These are phyloP conservation scores for Petasospora rhodanensis DNA, from an alignment of 1,139 yeast species.

Conservation along the genomic window DNA sequence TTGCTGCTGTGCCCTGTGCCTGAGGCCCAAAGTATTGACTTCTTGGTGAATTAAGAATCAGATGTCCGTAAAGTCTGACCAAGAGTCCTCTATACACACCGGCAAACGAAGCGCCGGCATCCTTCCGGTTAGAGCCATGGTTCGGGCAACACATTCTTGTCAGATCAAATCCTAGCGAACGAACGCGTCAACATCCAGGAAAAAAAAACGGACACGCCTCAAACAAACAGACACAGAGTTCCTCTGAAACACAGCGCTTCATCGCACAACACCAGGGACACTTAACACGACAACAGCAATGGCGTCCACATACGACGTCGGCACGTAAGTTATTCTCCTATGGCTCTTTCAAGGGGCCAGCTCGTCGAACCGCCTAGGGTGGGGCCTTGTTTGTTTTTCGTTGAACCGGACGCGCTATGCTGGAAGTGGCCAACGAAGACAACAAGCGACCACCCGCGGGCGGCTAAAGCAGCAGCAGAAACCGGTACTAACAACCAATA, in stretches of 20 bases:
- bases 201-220: conserved; percentile 6
- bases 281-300: conserved; percentile 8
- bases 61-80: no score
- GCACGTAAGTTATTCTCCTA: conserved; percentile 25
- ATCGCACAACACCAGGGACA: background rate
- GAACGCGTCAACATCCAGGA: conserved; percentile 16
- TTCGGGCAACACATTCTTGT: conserved; percentile 13
- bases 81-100: no score
- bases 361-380: no score
- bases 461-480: no score
- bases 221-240: background rate
- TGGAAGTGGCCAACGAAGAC: background rate
- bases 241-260: conserved; percentile 1
- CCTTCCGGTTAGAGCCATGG: no score
- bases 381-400: background rate
- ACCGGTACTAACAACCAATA: conserved; percentile 17
- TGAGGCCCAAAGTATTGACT: no score
- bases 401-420: background rate
- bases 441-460: background rate
- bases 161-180: conserved; percentile 11
- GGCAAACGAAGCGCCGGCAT: no score
- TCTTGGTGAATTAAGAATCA: no score
- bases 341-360: no score
- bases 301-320: conserved; percentile 27
- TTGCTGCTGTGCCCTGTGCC: no score